These are phyloP conservation scores for Triglochin maritima DNA, from an alignment of 106 monocot species.

Conservation along the genomic window DNA sequence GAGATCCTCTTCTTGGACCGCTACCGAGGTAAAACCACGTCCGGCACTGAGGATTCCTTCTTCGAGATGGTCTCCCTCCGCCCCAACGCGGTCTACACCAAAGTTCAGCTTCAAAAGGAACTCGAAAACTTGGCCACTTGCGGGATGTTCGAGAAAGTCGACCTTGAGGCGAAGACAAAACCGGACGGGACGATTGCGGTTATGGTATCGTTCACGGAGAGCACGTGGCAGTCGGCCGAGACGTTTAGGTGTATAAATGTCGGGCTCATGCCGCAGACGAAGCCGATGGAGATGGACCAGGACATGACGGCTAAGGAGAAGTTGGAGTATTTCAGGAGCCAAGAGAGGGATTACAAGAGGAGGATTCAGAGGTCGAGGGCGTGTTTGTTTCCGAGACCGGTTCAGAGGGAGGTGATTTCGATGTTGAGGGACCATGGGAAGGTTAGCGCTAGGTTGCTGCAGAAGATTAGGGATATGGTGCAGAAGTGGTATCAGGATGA, in stretches of 20 bases:
- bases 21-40: conserved; percentile 20
- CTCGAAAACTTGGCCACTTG: conserved; percentile 79
- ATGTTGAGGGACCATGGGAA: conserved; percentile 76
- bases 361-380: conserved; percentile 61
- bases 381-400: conserved; percentile 60
- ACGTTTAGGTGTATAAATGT: conserved; percentile 88
- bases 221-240: conserved; percentile 91
- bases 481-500: conserved; percentile 98
- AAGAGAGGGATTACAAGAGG: conserved; percentile 70
- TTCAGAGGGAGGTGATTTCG: conserved; percentile 54
- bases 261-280: conserved; percentile 70
- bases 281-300: conserved; percentile 68
- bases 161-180: conserved; percentile 78
- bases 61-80: conserved; percentile 97
- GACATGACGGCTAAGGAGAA: conserved; percentile 98
- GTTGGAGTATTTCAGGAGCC: conserved; percentile 67
- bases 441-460: conserved; percentile 88
- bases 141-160: conserved; percentile 98
- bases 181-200: conserved; percentile 69
- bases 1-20: conserved; percentile 86
- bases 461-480: conserved; percentile 81
- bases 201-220: conserved; percentile 71
- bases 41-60: conserved; percentile 74
- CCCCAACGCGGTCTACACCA: conserved; percentile 76
- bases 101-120: conserved; percentile 76